phyloP scores from a whole-genome alignment of 257 asterid species.

The Nicotiana tomentosiformis region DNA sequence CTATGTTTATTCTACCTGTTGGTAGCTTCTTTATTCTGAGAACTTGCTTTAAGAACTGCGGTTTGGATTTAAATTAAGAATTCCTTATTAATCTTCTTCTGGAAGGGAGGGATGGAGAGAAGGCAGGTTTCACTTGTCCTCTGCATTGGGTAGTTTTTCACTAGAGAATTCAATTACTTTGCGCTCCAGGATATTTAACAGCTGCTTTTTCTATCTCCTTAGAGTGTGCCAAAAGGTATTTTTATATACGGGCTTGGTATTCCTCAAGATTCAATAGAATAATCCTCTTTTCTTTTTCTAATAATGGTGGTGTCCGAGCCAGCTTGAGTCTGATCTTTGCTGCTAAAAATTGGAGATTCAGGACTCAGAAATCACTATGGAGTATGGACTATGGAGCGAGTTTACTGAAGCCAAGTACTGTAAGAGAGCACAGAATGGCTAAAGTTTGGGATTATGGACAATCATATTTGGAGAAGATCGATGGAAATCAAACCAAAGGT shows the following conservation, averaged over 20 bases:
- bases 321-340: too few relatives aligned
- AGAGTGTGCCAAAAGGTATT: background rate
- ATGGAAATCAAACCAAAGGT: too few relatives aligned
- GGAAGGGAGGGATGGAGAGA: background rate
- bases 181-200: background rate
- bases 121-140: background rate
- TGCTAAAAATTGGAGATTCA: too few relatives aligned
- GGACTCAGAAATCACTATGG: too few relatives aligned
- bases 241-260: background rate
- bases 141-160: background rate
- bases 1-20: constrained; percentile 1
- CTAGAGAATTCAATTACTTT: background rate
- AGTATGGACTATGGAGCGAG: too few relatives aligned
- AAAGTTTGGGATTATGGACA: too few relatives aligned
- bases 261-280: background rate
- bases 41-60: background rate
- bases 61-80: background rate
- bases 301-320: too few relatives aligned
- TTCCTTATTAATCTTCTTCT: background rate
- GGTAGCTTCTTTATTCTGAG: background rate
- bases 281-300: background rate
- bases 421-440: too few relatives aligned
- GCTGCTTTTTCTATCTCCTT: background rate
- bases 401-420: too few relatives aligned
- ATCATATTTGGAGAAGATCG: too few relatives aligned